phyloP scores from a whole-genome alignment of 768 basidiomycete species.

The Suillus bovinus region DNA sequence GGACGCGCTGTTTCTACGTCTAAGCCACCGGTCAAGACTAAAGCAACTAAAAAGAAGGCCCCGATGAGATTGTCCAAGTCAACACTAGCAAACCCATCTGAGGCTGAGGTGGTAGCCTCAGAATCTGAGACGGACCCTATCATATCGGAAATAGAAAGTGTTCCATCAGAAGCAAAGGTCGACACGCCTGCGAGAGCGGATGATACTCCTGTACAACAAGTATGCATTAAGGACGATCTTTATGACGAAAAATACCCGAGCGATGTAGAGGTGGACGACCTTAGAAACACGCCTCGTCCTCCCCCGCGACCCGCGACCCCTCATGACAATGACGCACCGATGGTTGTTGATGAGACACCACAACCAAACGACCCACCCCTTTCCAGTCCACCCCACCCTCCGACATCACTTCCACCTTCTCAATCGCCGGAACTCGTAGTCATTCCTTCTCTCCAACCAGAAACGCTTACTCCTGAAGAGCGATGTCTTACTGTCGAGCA shows the following conservation, averaged over 20 bases:
- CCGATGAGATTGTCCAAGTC: neutral
- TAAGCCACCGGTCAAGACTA: neutral
- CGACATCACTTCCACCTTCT: slow-evolving; percentile 10
- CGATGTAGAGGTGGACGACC: neutral
- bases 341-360: slow-evolving; percentile 1
- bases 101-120: neutral
- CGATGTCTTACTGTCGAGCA: slow-evolving; percentile 81
- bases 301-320: neutral
- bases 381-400: neutral
- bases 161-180: neutral
- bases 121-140: neutral
- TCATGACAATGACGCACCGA: neutral
- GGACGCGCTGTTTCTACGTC: neutral
- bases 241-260: neutral
- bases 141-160: neutral
- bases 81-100: neutral
- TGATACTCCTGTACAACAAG: neutral
- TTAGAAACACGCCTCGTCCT: neutral
- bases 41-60: neutral
- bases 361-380: neutral
- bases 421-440: slow-evolving; percentile 14
- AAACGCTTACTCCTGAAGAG: slow-evolving; percentile 45
- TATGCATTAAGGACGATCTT: neutral
- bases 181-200: neutral
- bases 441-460: slow-evolving; percentile 16